phyloP scores from a whole-genome alignment of 1,284 basidiomycete species.

The Pseudozyma hubeiensis region DNA sequence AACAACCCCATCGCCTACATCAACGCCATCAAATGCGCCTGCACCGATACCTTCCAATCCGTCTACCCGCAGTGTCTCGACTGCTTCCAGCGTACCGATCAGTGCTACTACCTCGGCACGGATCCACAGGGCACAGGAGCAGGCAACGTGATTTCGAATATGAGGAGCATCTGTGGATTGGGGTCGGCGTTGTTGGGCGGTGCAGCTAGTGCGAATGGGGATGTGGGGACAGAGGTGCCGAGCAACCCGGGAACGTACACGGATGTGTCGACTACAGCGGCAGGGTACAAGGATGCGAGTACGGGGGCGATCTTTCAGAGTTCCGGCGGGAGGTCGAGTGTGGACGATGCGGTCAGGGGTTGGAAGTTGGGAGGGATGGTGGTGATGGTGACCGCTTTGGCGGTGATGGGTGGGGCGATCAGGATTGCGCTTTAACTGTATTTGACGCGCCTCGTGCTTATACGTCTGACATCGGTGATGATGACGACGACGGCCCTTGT shows the following conservation, averaged over 20 bases:
- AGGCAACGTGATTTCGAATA: slow-evolving; percentile 41
- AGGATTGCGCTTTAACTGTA: slow-evolving; percentile 6
- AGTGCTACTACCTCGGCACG: slow-evolving; percentile 57
- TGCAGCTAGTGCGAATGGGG: slow-evolving; percentile 43
- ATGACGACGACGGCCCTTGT: background rate
- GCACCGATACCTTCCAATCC: slow-evolving; percentile 76
- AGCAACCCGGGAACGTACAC: slow-evolving; percentile 30
- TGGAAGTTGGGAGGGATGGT: slow-evolving; percentile 12
- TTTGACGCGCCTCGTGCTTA: no score
- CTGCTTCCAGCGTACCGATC: slow-evolving; percentile 70
- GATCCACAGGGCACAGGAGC: slow-evolving; percentile 60
- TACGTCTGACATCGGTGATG: no score
- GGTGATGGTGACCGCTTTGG: slow-evolving; percentile 13
- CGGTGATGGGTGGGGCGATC: slow-evolving; percentile 18
- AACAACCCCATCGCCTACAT: slow-evolving; percentile 57
- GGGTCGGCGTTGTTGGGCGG: slow-evolving; percentile 52
- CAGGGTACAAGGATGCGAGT: slow-evolving; percentile 44
- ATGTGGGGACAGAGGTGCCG: slow-evolving; percentile 27
- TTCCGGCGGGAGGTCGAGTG: slow-evolving; percentile 6
- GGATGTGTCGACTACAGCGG: slow-evolving; percentile 43
- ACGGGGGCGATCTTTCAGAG: slow-evolving; percentile 51
- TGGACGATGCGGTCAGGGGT: slow-evolving; percentile 19
- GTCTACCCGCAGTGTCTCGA: slow-evolving; percentile 79
- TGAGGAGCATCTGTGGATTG: slow-evolving; percentile 56
- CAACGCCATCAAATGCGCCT: slow-evolving; percentile 76